Evolutionary conservation across 768 basidiomycete species (phyloP).

Genomic region (Podaxis sp.): DNA sequence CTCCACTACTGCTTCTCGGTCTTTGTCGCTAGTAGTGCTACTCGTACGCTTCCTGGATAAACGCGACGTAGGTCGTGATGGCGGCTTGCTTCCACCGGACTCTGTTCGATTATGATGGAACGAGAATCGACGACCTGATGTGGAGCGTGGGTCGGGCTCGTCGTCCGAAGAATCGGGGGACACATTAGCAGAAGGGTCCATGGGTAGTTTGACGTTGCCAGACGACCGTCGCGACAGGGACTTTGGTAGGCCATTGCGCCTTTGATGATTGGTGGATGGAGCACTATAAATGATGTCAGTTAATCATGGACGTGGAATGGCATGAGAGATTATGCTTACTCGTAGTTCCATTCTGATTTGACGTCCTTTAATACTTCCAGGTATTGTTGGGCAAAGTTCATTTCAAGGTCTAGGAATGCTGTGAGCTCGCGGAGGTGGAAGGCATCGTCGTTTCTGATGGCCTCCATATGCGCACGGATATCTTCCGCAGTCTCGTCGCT

Average conservation of each 20-base stretch:
- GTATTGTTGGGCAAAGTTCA: conserved; percentile 73
- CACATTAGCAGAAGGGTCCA: conserved; percentile 18
- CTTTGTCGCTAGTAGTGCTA: conserved; percentile 36
- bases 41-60: conserved; percentile 66
- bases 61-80: conserved; percentile 58
- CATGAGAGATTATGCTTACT: conserved; percentile 40
- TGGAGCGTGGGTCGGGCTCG: conserved; percentile 23
- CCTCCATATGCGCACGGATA: conserved; percentile 74
- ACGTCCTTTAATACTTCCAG: conserved; percentile 72
- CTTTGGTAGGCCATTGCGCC: not conserved
- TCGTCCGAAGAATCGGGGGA: conserved; percentile 37
- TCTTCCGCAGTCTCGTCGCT: conserved; percentile 90
- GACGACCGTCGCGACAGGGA: conserved; percentile 7
- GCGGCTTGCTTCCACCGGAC: conserved; percentile 39
- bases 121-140: conserved; percentile 28
- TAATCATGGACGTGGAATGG: not conserved
- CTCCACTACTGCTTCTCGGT: conserved; percentile 38
- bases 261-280: not conserved
- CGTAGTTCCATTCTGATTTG: conserved; percentile 64
- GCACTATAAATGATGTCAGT: not conserved
- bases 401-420: conserved; percentile 68
- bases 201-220: conserved; percentile 1
- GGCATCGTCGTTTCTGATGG: conserved; percentile 78
- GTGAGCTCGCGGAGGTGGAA: conserved; percentile 71
- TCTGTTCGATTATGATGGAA: conserved; percentile 35